Conservation (phyloP, 2,329 filamentous ascomycete species). For the Leptographium wingfieldii region DNA sequence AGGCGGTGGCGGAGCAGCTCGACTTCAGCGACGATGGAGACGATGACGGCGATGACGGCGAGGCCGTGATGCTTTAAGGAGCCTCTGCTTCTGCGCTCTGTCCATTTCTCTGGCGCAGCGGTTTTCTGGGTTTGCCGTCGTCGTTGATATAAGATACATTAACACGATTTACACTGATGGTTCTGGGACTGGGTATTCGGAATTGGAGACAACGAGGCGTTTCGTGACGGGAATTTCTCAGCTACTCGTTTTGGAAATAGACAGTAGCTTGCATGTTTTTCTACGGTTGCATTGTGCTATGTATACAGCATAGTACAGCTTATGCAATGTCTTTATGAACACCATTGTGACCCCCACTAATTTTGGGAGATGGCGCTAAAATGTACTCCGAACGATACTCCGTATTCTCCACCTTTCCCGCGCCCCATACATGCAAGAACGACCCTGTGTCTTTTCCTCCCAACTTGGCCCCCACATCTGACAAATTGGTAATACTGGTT, state of each 20-base stretch:
- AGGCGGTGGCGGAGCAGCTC: conserved; percentile 37
- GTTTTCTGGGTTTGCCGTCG: too few species aligned
- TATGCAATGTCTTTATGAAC: background rate
- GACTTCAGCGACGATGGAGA: conserved; percentile 51
- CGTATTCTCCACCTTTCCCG: background rate
- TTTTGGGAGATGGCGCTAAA: background rate
- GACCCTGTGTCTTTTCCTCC: background rate
- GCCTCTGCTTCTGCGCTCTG: background rate
- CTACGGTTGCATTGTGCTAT: too few species aligned
- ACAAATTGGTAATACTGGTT: background rate
- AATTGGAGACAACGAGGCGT: background rate
- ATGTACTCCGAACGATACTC: too few species aligned
- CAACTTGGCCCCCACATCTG: background rate
- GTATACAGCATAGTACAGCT: background rate
- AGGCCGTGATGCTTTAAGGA: conserved; percentile 36
- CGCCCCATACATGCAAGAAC: background rate
- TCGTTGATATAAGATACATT: too few species aligned
- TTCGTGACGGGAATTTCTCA: background rate
- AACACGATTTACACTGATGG: background rate
- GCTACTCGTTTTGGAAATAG: too few species aligned
- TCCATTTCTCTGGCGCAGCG: too few species aligned
- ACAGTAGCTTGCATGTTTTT: too few species aligned
- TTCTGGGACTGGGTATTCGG: background rate
- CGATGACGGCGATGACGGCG: conserved; percentile 33
- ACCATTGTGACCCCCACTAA: background rate